These are phyloP conservation scores for Posidonia oceanica DNA, from an alignment of 116 monocot genomes.

Conservation along the genomic window DNA sequence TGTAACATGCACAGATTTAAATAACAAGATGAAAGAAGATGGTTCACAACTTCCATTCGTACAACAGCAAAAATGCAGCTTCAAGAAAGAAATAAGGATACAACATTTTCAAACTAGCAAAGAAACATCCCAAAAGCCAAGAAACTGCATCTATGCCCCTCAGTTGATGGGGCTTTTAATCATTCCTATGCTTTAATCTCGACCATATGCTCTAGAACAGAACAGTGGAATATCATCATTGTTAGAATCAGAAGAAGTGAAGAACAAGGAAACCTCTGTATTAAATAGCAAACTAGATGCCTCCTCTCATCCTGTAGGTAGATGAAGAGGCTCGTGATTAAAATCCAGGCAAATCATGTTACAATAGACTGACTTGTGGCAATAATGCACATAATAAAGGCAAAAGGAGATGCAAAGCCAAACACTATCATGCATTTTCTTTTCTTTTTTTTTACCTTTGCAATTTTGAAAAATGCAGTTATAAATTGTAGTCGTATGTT, in stretches of 20 bases:
- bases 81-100: background rate
- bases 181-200: background rate
- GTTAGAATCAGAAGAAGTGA: background rate
- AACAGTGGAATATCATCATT: background rate
- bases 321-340: too few relatives aligned
- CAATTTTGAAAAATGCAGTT: too few relatives aligned
- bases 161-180: background rate
- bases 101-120: background rate
- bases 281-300: background rate
- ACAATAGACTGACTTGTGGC: too few relatives aligned
- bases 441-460: too few relatives aligned
- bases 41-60: background rate
- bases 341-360: too few relatives aligned
- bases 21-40: slow-evolving; percentile 2
- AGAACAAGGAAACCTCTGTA: background rate
- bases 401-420: too few relatives aligned
- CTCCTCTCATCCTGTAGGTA: too few relatives aligned
- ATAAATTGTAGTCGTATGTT: too few relatives aligned
- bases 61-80: slow-evolving; percentile 1
- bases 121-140: background rate
- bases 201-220: background rate
- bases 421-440: too few relatives aligned
- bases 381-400: too few relatives aligned
- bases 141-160: background rate
- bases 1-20: background rate